Base-by-base conservation (phyloP, 768 basidiomycete species). In the Strobilomyces echinocephalus region DNA sequence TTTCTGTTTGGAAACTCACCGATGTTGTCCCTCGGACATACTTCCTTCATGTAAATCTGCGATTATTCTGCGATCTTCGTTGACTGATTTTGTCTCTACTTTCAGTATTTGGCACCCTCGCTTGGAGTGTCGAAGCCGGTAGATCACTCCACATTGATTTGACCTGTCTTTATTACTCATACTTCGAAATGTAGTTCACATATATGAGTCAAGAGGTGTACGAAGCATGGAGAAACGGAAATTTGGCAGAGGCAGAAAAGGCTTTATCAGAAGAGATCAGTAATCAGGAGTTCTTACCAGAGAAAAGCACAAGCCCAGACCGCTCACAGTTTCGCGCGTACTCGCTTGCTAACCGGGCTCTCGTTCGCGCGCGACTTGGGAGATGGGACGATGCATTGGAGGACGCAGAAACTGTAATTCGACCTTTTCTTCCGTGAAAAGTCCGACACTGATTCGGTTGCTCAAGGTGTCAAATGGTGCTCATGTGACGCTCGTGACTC, bases 201-300 rank as follows among this genome's bases (percentile, higher is more conserved):
- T 50, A 56, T 35, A 46, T 50, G 28, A 50, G 47, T 24, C 30
- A 41, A 10, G 28, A 38, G 14, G 57, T 34, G n/a, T 9, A 52
- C 10, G 34, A 28, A 6, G 28, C 40, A 24, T 59, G 57, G 57
- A 50, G 11, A 15, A 12, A 15, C 3, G 50, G 57, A 20, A 34
- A 52, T 2, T 35, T 55, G 40, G 47, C 33, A 15, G 8, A 34
- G 7, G 28, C 31, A 1, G 54, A 59, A 28, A 28, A 41, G 12
- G 33, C 56, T 5, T 36, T 59, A 10, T 55, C 57, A 8, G 35
- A 41, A 1, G 46, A 58, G 49, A 52, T 56, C 28, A 8, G 28
- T 4, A 28, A 28, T 8, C 8, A 28, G 4, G 28, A 28, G 28
- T 28, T 28, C 28, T 28, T 28, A 8, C 28, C 28, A 28, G 28